Evolutionary conservation across 345 rosid species (phyloP), one percentile per base, ranked within the genome.

Genomic region (Firmiana major): DNA sequence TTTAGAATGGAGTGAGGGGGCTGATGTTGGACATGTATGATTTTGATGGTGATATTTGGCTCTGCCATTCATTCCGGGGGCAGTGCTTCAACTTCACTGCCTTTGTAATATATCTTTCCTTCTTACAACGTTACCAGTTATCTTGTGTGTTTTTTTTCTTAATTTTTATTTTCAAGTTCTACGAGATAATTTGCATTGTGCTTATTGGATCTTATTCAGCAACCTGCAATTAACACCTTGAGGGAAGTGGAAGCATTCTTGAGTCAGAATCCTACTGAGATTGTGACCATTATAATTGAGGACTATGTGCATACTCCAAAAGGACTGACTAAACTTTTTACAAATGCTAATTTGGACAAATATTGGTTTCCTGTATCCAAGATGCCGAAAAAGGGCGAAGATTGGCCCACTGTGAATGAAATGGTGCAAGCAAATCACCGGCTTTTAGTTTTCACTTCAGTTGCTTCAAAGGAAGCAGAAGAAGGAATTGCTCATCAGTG

Each of bases 1-100:
- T 79, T 42, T 80, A 96, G 99, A 96, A 96, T 87, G 98, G 99
- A 74, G 99, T 87, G 78, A 92, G 99, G 79, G 97, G 97, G 72
- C 83, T 96, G 83, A 96, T 93, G 99, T 77, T 96, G 84, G 99
- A 96, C 83, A 92, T 96, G 99, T 96, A 96, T 70, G 97, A 96
- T 83, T 93, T 90, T 63, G 80, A 90, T 64, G 85, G 81, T 8
- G 98, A 94, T 80, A 88, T 94, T 55, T 94, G 98, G 98, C 98
- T 94, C 48, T 93, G 98, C 79, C 98, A 94, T 87, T 94, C 98
- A 0, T 92, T 93, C 85, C 85, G 82, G 45, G 97, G 98, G 42
- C 94, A 93, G 85, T 93, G 98, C 74, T 93, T 85, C 89, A 93
- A 93, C 87, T 90, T 94, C 94, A 94, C 98, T 0, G 99, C 99